These are phyloP conservation scores for Cryptococcus hybrid DNA, from an alignment of 1,284 basidiomycete genomes.

Conservation along the genomic window DNA sequence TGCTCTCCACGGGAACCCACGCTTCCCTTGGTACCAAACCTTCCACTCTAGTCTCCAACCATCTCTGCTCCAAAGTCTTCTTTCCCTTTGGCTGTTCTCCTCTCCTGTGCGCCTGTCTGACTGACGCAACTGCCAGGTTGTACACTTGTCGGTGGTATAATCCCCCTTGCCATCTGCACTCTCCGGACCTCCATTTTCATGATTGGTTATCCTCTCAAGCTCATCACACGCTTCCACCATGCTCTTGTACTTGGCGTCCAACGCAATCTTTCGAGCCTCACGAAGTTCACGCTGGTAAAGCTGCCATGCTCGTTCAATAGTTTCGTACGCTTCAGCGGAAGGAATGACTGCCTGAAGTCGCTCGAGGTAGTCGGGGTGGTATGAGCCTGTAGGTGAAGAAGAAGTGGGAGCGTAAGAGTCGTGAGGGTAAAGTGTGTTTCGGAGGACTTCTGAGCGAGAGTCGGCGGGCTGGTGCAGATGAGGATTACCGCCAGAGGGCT, in stretches of 20 bases:
- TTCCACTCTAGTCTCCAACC: slow-evolving; percentile 70
- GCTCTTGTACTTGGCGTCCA: slow-evolving; percentile 68
- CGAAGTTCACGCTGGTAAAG: slow-evolving; percentile 74
- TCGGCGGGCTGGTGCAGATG: slow-evolving; percentile 49
- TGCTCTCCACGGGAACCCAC: slow-evolving; percentile 49
- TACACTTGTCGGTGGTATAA: slow-evolving; percentile 54
- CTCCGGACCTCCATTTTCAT: slow-evolving; percentile 4
- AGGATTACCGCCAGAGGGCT: neutral
- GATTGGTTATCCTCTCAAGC: slow-evolving; percentile 56
- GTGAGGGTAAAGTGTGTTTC: slow-evolving; percentile 72
- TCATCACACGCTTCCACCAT: slow-evolving; percentile 80
- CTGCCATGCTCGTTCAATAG: slow-evolving; percentile 88
- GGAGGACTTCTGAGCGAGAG: slow-evolving; percentile 67
- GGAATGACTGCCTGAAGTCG: slow-evolving; percentile 73
- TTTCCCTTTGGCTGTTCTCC: slow-evolving; percentile 53
- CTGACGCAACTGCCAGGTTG: slow-evolving; percentile 64
- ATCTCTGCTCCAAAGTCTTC: slow-evolving; percentile 62
- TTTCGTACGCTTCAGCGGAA: slow-evolving; percentile 84
- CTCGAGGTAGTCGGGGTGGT: slow-evolving; percentile 69
- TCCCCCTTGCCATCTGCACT: slow-evolving; percentile 11
- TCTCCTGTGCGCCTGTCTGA: slow-evolving; percentile 52
- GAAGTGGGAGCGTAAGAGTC: slow-evolving; percentile 54
- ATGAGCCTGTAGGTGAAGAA: slow-evolving; percentile 69
- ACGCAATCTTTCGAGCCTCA: slow-evolving; percentile 63
- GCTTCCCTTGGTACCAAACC: slow-evolving; percentile 70